Percentiles rank a stretch among this genome's conserved stretches.
These are phyloP conservation scores for Dipteronia sinensis DNA, from an alignment of 345 rosid species.

Conservation along the genomic window DNA sequence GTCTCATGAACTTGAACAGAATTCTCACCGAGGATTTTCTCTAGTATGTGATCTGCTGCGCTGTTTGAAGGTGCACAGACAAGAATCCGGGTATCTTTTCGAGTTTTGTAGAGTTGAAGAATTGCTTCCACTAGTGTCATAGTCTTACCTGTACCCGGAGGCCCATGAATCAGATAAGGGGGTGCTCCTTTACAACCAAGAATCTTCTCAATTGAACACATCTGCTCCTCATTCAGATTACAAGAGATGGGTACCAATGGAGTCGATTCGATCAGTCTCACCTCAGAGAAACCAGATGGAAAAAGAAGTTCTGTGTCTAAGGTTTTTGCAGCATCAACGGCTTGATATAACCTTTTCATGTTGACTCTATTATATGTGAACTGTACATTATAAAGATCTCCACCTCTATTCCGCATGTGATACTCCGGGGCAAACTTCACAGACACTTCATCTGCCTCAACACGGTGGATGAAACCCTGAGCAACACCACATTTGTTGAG, in stretches of 20 bases:
- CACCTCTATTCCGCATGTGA: constrained; percentile 48
- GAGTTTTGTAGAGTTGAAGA: constrained; percentile 63
- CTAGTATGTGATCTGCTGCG: constrained; percentile 86
- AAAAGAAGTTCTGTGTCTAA: constrained; percentile 58
- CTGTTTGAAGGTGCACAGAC: constrained; percentile 92
- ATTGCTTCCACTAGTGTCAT: constrained; percentile 82
- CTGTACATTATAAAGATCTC: constrained; percentile 62
- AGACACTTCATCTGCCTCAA: constrained; percentile 84
- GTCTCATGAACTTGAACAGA: constrained; percentile 46
- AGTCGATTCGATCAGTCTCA: constrained; percentile 52
- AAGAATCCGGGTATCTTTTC: constrained; percentile 54
- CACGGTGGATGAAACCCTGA: constrained; percentile 81
- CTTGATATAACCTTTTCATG: constrained; percentile 76
- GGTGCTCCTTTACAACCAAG: constrained; percentile 85
- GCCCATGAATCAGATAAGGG: constrained; percentile 86
- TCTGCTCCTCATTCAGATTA: constrained; percentile 80
- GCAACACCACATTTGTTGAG: constrained; percentile 13
- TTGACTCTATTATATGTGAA: constrained; percentile 72
- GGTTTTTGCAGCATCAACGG: constrained; percentile 59
- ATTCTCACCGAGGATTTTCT: constrained; percentile 55
- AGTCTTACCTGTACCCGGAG: constrained; percentile 98
- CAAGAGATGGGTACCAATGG: constrained; percentile 58
- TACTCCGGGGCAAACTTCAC: constrained; percentile 62
- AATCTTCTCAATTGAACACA: constrained; percentile 66
- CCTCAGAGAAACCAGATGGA: constrained; percentile 49